phyloP scores from a whole-genome alignment of 2,329 filamentous ascomycete species.

The Lasiodiplodia citricola region DNA sequence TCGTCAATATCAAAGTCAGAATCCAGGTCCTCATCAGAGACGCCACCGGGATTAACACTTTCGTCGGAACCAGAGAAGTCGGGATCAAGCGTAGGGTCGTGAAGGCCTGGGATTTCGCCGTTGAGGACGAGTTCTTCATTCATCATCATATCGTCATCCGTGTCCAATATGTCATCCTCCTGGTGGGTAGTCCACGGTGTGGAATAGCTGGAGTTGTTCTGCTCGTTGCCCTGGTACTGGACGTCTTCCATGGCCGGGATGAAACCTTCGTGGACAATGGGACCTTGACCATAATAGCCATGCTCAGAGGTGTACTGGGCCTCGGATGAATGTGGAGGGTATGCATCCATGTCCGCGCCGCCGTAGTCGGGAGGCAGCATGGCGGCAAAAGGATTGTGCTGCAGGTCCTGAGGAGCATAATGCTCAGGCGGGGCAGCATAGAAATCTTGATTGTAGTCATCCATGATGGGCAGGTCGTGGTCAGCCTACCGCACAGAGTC shows the following conservation, averaged over 20 bases:
- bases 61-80: slow-evolving; percentile 44
- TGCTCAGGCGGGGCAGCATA: slow-evolving; percentile 3
- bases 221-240: slow-evolving; percentile 35
- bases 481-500: not conserved
- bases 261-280: slow-evolving; percentile 47
- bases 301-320: slow-evolving; percentile 14
- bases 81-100: slow-evolving; percentile 40
- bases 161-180: slow-evolving; percentile 29
- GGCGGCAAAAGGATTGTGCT: slow-evolving; percentile 26
- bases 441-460: slow-evolving; percentile 10
- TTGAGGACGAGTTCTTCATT: slow-evolving; percentile 26
- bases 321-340: not conserved
- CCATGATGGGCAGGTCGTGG: not conserved
- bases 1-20: slow-evolving; percentile 21
- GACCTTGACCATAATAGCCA: slow-evolving; percentile 29
- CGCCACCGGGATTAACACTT: slow-evolving; percentile 28
- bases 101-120: slow-evolving; percentile 35
- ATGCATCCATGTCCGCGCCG: not conserved
- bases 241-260: slow-evolving; percentile 40
- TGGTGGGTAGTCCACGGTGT: not conserved
- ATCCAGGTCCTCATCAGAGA: slow-evolving; percentile 10
- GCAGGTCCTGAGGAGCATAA: slow-evolving; percentile 13
- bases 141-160: slow-evolving; percentile 37
- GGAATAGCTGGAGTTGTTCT: slow-evolving; percentile 1
- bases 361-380: slow-evolving; percentile 22